Percentiles rank a stretch among this genome's conserved stretches.
phyloP scores from a whole-genome alignment of 352 stramenopile species.

The Peronosclerospora sorghi region DNA sequence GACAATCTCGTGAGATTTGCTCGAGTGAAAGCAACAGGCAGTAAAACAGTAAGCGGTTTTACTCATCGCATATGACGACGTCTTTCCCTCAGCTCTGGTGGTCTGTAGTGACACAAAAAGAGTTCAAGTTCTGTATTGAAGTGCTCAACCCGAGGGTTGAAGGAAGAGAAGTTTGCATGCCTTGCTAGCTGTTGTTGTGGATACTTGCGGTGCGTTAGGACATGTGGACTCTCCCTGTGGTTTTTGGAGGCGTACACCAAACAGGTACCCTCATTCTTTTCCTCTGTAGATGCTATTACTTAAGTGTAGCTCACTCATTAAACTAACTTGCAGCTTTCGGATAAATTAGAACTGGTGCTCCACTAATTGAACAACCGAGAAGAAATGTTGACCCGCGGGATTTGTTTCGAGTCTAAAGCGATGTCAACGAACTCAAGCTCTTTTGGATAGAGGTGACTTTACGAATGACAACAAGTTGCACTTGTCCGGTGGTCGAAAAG shows the following conservation, averaged over 20 bases:
- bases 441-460: constrained; percentile 60
- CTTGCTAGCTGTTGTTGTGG: constrained; percentile 55
- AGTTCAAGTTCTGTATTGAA: constrained; percentile 70
- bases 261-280: constrained; percentile 30
- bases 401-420: constrained; percentile 51
- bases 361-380: constrained; percentile 56
- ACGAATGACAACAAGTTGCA: constrained; percentile 2
- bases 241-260: constrained; percentile 54
- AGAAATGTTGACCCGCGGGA: constrained; percentile 54
- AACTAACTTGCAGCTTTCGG: constrained; percentile 31
- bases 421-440: constrained; percentile 26
- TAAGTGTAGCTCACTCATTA: neutral
- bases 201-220: constrained; percentile 57
- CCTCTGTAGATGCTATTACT: neutral
- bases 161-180: constrained; percentile 64
- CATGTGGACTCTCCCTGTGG: constrained; percentile 47
- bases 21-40: constrained; percentile 29
- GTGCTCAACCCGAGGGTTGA: constrained; percentile 65
- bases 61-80: constrained; percentile 44
- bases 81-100: constrained; percentile 33
- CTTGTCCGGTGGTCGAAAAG: constrained; percentile 3
- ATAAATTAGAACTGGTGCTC: constrained; percentile 51
- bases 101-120: constrained; percentile 42
- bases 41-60: constrained; percentile 43
- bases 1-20: constrained; percentile 46